Evolutionary conservation across 768 basidiomycete genomes (phyloP), one percentile per base, ranked within the genome.

Genomic region (Psilocybe sp.): DNA sequence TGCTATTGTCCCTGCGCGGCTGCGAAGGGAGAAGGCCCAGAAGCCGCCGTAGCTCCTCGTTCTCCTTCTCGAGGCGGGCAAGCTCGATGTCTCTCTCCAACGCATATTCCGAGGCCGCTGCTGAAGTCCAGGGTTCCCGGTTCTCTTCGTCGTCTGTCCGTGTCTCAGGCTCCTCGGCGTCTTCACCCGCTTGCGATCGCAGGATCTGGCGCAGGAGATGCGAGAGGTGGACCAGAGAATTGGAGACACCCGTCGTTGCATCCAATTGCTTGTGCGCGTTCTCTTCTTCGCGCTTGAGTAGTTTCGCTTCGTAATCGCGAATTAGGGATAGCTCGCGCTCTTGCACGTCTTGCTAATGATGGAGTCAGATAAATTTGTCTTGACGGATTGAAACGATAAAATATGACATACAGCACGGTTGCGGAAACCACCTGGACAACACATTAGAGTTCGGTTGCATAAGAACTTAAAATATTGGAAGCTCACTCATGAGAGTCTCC

Each of bases 31-130:
- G 52, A 14, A 84, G 65, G 1, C 80, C 84, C 52, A 92, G 65
- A 73, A 98, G 71, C 50, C 82, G 75, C 58, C 87, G 77, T 54
- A 99, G 69, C 55, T 89, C 79, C 46, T 81, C 78, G 63, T 99
- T 98, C 74, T 99, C 96, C 56, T 77, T 81, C 69, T 95, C 85
- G 36, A 99, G 72, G 44, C 93, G 77, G 31, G 84, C 80, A 2
- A 99, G 81, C 70, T 99, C 96, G 61, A 85, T 86, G 64, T 98
- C 97, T 52, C 95, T 76, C 60, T 94, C 91, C 54, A 99, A 66
- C 1, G 90, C 85, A 73, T 85, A 80, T 52, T 96, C 91, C n/a
- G 79, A 74, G 2, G 70, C 68, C 37, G 60, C 58, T 2, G 64
- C 53, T 13, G 67, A 52, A 19, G 63, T 65, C 72, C 74, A 75